phyloP scores from a whole-genome alignment of 306 rosid species.

The Cicer arietinum region DNA sequence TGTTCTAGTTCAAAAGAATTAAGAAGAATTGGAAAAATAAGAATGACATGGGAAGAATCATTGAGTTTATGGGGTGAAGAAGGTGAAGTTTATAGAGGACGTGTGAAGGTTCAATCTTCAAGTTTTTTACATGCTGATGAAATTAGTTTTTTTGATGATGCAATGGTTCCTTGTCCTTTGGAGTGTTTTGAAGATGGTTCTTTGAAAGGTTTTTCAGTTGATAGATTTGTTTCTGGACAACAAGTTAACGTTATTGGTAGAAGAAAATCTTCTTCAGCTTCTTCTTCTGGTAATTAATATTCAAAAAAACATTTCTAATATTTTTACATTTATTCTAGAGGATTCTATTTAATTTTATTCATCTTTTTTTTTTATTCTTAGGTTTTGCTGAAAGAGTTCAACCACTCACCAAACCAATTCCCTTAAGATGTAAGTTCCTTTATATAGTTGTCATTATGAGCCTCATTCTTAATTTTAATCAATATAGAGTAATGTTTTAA shows the following conservation, averaged over 20 bases:
- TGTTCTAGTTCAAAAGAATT: slow-evolving; percentile 62
- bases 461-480: not conserved
- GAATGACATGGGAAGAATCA: slow-evolving; percentile 93
- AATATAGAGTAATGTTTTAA: not conserved
- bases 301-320: not conserved
- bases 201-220: slow-evolving; percentile 80
- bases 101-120: slow-evolving; percentile 68
- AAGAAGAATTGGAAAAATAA: slow-evolving; percentile 82
- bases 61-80: slow-evolving; percentile 93
- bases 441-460: not conserved
- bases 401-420: slow-evolving; percentile 57
- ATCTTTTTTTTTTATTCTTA: slow-evolving; percentile 33
- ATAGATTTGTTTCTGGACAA: slow-evolving; percentile 85
- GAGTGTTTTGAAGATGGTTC: slow-evolving; percentile 90
- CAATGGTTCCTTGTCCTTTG: slow-evolving; percentile 81
- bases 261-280: slow-evolving; percentile 65
- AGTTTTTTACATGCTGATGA: slow-evolving; percentile 84
- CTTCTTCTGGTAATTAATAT: slow-evolving; percentile 52
- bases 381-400: slow-evolving; percentile 62
- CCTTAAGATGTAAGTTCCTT: slow-evolving; percentile 62
- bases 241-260: slow-evolving; percentile 94
- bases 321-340: not conserved
- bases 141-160: slow-evolving; percentile 78
- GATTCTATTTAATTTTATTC: slow-evolving; percentile 19
- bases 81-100: slow-evolving; percentile 74